phyloP scores from a whole-genome alignment of 2,329 filamentous ascomycete species.

The Fusarium phyllophilum region DNA sequence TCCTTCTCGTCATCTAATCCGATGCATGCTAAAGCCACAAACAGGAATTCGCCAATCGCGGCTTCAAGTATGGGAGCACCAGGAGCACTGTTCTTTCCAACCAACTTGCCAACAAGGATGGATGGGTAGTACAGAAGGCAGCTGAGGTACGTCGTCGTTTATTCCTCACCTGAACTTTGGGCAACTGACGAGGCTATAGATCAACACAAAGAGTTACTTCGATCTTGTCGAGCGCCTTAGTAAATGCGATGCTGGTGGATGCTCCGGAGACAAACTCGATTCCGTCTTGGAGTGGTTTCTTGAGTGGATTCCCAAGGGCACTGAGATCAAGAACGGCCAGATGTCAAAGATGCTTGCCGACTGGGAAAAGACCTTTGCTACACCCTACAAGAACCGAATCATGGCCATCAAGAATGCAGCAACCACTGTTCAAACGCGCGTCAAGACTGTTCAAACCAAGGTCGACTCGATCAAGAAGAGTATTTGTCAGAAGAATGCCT shows the following conservation, averaged over 20 bases:
- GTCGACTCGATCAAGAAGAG: constrained; percentile 7
- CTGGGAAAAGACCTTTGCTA: constrained; percentile 21
- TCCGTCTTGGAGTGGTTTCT: constrained; percentile 10
- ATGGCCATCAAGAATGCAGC: constrained; percentile 10
- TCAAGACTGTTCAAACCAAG: constrained; percentile 7
- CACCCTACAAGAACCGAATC: constrained; percentile 15
- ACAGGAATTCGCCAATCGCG: constrained; percentile 4
- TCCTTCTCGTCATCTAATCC: too few species aligned
- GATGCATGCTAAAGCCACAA: not conserved
- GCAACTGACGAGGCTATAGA: not conserved
- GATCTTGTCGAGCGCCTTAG: not conserved
- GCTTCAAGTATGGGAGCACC: constrained; percentile 8
- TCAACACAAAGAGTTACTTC: constrained; percentile 7
- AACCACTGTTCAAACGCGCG: not conserved
- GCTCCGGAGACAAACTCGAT: not conserved
- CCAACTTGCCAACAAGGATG: constrained; percentile 25
- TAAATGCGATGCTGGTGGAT: not conserved
- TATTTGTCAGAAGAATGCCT: constrained; percentile 13
- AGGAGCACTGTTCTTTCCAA: constrained; percentile 1
- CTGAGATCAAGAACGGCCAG: constrained; percentile 14
- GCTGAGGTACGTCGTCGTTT: not conserved
- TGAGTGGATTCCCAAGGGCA: constrained; percentile 15
- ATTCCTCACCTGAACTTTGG: accelerated
- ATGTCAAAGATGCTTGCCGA: constrained; percentile 9
- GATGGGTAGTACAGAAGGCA: constrained; percentile 22